Percentiles rank a stretch among this genome's conserved stretches.
These are phyloP conservation scores for Boechera stricta DNA, from an alignment of 345 rosid genomes.

Conservation along the genomic window DNA sequence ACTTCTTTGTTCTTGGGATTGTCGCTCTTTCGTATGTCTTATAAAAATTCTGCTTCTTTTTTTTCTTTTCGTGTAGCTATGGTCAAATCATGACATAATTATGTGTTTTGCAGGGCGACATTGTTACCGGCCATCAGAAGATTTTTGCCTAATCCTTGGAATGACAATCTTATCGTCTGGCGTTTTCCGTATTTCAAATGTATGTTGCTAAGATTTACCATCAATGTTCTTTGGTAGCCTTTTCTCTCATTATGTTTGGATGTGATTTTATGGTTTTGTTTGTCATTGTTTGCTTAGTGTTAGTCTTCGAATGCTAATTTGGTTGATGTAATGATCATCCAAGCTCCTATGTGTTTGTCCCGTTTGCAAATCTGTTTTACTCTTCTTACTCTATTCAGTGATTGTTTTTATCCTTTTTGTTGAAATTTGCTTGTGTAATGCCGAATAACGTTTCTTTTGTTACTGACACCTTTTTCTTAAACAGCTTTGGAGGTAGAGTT, in stretches of 20 bases:
- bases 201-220: constrained; percentile 49
- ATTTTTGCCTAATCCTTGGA: constrained; percentile 82
- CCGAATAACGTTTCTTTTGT: constrained; percentile 44
- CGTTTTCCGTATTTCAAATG: constrained; percentile 78
- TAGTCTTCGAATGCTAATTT: constrained; percentile 3
- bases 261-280: constrained; percentile 16
- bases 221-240: neutral
- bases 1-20: constrained; percentile 93
- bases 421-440: constrained; percentile 47
- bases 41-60: neutral
- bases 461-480: constrained; percentile 49
- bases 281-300: neutral
- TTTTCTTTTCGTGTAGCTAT: neutral
- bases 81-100: constrained; percentile 20
- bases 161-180: constrained; percentile 77
- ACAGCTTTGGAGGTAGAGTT: constrained; percentile 97
- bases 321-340: neutral
- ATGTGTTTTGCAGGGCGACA: constrained; percentile 72
- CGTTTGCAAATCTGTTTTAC: neutral
- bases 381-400: neutral
- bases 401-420: constrained; percentile 46
- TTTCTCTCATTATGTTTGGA: neutral
- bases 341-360: neutral
- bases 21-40: constrained; percentile 92
- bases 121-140: constrained; percentile 78